Conservation (phyloP, 2,329 filamentous ascomycete species). For the Zarea fungicola region DNA sequence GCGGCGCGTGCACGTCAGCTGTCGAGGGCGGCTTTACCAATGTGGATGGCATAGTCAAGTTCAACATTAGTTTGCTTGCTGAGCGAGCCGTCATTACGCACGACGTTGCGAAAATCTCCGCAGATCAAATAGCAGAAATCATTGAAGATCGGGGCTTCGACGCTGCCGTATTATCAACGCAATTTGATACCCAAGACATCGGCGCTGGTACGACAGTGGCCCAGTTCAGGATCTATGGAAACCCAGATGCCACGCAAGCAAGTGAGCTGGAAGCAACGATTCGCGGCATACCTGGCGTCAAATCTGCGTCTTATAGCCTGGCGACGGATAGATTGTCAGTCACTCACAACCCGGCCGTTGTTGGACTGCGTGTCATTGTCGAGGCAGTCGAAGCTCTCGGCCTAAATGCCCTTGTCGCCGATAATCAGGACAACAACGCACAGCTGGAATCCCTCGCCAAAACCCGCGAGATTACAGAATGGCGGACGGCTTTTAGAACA, state of each 20-base stretch:
- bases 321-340: constrained; percentile 70
- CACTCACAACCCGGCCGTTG: constrained; percentile 62
- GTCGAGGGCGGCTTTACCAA: constrained; percentile 77
- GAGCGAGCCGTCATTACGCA: constrained; percentile 88
- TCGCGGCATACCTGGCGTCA: constrained; percentile 62
- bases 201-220: constrained; percentile 55
- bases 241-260: constrained; percentile 66
- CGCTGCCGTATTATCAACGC: constrained; percentile 73
- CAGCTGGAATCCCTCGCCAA: constrained; percentile 95
- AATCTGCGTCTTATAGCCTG: constrained; percentile 67
- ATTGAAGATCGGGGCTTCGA: constrained; percentile 91
- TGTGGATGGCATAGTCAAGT: constrained; percentile 73
- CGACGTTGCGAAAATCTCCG: constrained; percentile 63
- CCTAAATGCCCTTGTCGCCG: constrained; percentile 83
- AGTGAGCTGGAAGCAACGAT: constrained; percentile 66
- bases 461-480: constrained; percentile 92
- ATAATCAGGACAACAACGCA: constrained; percentile 92
- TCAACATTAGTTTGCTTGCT: constrained; percentile 91
- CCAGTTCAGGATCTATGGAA: constrained; percentile 80
- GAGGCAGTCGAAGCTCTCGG: constrained; percentile 76
- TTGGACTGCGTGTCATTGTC: constrained; percentile 78
- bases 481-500: constrained; percentile 73
- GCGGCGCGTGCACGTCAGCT: constrained; percentile 90
- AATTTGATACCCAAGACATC: constrained; percentile 52
- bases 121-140: constrained; percentile 71